Percentiles rank a stretch among this genome's conserved stretches.
Conservation (phyloP, 805 yeast species). For the Candida pseudoglaebosa region DNA sequence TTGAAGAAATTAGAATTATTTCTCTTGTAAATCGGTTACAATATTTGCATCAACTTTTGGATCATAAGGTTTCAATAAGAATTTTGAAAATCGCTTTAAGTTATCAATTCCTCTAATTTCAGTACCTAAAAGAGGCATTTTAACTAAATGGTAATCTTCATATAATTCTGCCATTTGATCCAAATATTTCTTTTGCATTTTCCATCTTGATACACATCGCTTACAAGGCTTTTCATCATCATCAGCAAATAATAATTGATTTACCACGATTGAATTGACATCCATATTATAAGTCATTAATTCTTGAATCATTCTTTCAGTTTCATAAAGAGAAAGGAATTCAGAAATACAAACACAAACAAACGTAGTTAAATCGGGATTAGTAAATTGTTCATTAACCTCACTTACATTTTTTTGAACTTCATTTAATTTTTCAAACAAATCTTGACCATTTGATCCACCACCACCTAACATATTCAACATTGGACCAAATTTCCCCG, state of each 20-base stretch:
- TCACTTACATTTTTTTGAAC: conserved; percentile 77
- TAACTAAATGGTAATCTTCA: conserved; percentile 94
- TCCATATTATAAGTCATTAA: conserved; percentile 92
- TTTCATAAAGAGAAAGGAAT: conserved; percentile 91
- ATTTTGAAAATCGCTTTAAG: conserved; percentile 76
- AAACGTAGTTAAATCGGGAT: conserved; percentile 93
- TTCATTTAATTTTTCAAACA: conserved; percentile 74
- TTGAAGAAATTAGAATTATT: conserved; percentile 14
- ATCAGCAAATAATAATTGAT: conserved; percentile 87
- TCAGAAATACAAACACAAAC: conserved; percentile 98
- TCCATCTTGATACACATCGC: conserved; percentile 88
- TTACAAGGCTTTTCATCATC: conserved; percentile 72
- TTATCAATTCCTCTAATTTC: conserved; percentile 93
- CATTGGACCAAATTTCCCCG: conserved; percentile 88
- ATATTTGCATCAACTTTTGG: conserved; percentile 55
- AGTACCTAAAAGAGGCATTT: conserved; percentile 90
- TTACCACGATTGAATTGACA: conserved; percentile 92
- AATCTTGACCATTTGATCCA: conserved; percentile 63
- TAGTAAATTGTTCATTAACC: conserved; percentile 90
- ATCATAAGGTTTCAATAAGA: conserved; percentile 72
- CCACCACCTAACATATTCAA: conserved; percentile 71
- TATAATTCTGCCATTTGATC: conserved; percentile 94
- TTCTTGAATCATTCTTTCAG: conserved; percentile 97
- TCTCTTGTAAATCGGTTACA: conserved; percentile 53
- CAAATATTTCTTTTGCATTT: conserved; percentile 92